Evolutionary conservation across 1,284 basidiomycete genomes (phyloP), one percentile per base, ranked within the genome.

Genomic region (Pascua sp.): DNA sequence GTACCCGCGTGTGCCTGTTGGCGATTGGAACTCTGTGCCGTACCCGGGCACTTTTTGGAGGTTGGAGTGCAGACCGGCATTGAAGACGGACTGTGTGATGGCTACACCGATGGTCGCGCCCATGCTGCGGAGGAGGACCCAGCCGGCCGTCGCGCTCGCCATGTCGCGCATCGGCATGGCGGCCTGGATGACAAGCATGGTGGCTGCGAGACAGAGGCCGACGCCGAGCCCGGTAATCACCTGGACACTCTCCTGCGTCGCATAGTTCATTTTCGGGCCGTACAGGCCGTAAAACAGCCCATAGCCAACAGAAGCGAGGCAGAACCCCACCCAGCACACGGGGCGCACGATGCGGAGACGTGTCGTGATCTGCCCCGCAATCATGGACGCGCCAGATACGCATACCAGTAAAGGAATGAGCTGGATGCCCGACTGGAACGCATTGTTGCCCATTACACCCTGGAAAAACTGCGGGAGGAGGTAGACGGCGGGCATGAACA

Each of bases 101-200:
- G 49, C 40, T 32, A 64, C 56, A 24, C 69, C 72, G 42, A 72
- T 66, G 44, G 65, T 63, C 36, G 16, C 66, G 18, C 67, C 71
- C 11, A 73, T 56, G 8, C 63, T 63, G 11, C 72, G 55, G 0
- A 67, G 61, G 11, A 75, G 59, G 11, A 63, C 47, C 66, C 66
- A 73, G 4, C 70, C 72, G 9, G 63, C 60, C 7, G 73, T 77
- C 5, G 67, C 60, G 2, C 70, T 67, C 10, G 73, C 74, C 73
- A 77, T 75, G 42, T 77, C 75, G 53, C 70, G 68, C 36, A 69
- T 37, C 10, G 74, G 74, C 72, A 77, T 72, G 1, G 72, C 66
- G 1, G 73, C 71, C 62, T 76, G 72, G 2, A 74, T 47, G 42
- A 70, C 57, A 17, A 73, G 24, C 55, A 73, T 63, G 0, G 71